Conservation (phyloP, 768 basidiomycete genomes). For the Galerina sulciceps region DNA sequence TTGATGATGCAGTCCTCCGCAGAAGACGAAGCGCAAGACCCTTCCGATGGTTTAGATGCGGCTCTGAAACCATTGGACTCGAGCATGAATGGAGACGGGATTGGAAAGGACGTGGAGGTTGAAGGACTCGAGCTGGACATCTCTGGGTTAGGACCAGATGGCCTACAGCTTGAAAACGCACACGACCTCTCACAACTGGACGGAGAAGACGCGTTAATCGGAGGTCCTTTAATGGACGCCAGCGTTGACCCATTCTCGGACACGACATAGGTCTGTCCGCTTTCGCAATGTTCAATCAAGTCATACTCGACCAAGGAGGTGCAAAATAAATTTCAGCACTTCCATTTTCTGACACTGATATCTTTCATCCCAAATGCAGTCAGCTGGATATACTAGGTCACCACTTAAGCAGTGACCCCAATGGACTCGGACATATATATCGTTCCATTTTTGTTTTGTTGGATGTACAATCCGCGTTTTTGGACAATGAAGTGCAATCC, state of each 20-base stretch:
- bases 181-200: constrained; percentile 65
- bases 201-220: constrained; percentile 54
- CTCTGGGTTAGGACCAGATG: constrained; percentile 67
- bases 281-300: too few species aligned
- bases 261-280: constrained; percentile 7
- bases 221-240: constrained; percentile 63
- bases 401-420: too few species aligned
- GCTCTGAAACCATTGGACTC: constrained; percentile 60
- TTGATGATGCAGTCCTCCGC: constrained; percentile 54
- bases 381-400: too few species aligned
- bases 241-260: constrained; percentile 62
- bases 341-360: too few species aligned
- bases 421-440: too few species aligned
- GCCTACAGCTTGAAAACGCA: constrained; percentile 54
- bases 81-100: constrained; percentile 43
- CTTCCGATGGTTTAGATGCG: constrained; percentile 38
- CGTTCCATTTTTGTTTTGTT: too few species aligned
- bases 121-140: constrained; percentile 63
- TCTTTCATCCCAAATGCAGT: not conserved
- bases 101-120: constrained; percentile 39
- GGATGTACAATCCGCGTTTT: not conserved
- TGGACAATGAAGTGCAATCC: not conserved
- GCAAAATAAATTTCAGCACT: not conserved
- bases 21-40: constrained; percentile 39
- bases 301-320: not conserved